Base-by-base conservation (phyloP, 768 basidiomycete species). In the Russula lepida region DNA sequence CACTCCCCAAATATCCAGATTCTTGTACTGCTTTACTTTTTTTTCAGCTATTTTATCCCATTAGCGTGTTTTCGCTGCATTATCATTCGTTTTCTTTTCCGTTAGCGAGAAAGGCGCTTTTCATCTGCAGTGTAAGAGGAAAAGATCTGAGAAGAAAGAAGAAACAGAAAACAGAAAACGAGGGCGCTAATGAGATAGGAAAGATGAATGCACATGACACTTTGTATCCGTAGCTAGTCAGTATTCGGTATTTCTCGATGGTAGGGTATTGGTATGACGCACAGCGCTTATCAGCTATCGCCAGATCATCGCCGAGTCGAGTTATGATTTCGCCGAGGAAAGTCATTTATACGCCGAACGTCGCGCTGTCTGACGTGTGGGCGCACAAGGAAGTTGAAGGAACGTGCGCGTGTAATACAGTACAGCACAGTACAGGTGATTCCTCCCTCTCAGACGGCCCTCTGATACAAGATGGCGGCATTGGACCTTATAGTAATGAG, bases 1-100 rank as follows among this genome's bases (percentile, higher is more conserved):
- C 49, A 27, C 23, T 32, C 49, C 39, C 28, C 53, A 25, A 1
- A 28, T 12, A 21, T 43, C 44, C 39, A 60, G 35, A 21, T 46
- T 35, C 54, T 56, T 61, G 39, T 46, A 49, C 43, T 44, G 47
- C 49, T 43, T 41, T 56, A 19, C n/a, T 39, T 37, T 51, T 32
- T 53, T 52, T 30, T 43, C 23, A 46, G 39, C 23, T 62, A 62
- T 58, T 48, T 62, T 62, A 62, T 62, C 56, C 30, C 28, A 46
- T 58, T 62, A 15, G 43, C 43, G 35, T 49, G 25, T 54, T 50
- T 57, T 49, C 44, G 8, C 43, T n/a, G 25, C n/a, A 37, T 19
- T 46, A 44, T 39, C 39, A 15, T 51, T 52, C 25, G 13, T 33
- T 49, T 41, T 21, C 21, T 43, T 49, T 56, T 44, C 44, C 54